Base-by-base conservation (phyloP, 2,329 filamentous ascomycete species). In the Alternaria novae-zelandiae region DNA sequence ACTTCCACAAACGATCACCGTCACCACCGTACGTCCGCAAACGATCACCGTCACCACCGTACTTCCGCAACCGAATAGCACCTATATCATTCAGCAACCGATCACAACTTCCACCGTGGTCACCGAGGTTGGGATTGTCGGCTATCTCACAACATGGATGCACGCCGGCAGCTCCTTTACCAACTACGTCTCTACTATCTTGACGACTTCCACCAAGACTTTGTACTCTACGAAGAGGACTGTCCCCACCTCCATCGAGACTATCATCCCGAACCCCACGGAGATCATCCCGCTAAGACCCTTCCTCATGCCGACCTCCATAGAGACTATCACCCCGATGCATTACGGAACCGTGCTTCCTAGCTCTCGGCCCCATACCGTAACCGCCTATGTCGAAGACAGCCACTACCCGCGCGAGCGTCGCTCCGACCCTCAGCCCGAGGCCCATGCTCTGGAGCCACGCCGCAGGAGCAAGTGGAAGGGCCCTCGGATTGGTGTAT, bases 401-500 rank as follows among this genome's bases (percentile, higher is more conserved):
- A 23, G 47, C 21, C 30, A 11, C 28, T 20, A 15, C 21, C 20
- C n/a, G 17, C 8, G 6, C 17, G 26, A 50, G 25, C 51, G 13
- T 28, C 28, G 28, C 6, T 43, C 20, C 43, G 41, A 57, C 41
- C 32, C 11, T 23, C 53, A 25, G 49, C 11, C 43, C 7, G 11
- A 49, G 4, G 10, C 15, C 26, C 36, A 47, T 25, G 3, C 26
- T 10, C 28, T 70, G 12, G 32, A 65, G 44, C 54, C 61, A 15
- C 60, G 68, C 58, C 17, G n/a, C 10, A 53, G 54, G 25, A 30
- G 11, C 9, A 54, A 59, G 36, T 57, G 57, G 53, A 60, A 56
- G 25, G 55, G 47, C 21, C 56, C 67, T 46, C 55, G 53, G 4
- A 62, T 47, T 17, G 57, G 58, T 17, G 68, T 74, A 1, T 78